phyloP scores from a whole-genome alignment of 2,329 filamentous ascomycete species.

The Ceratocystis albifundus region DNA sequence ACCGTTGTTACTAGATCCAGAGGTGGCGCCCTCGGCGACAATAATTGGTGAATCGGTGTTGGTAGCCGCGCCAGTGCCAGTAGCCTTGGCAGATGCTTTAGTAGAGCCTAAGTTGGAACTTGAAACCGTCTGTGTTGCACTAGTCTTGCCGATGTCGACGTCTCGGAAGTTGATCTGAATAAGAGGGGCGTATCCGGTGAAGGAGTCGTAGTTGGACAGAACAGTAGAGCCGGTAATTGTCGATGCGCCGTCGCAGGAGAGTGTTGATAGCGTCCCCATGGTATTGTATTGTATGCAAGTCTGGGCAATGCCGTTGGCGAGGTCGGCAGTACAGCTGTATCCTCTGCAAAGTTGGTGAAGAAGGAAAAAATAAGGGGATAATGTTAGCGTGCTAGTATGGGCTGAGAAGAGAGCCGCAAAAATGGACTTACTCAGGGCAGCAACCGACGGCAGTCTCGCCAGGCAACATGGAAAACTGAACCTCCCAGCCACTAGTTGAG shows the following conservation, averaged over 20 bases:
- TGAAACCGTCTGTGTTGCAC: conserved; percentile 5
- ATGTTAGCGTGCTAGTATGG: conserved; percentile 17
- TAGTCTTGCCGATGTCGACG: conserved; percentile 25
- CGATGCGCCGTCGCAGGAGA: conserved; percentile 17
- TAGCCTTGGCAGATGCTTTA: neutral
- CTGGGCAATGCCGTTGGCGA: conserved; percentile 24
- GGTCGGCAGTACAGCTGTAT: conserved; percentile 25
- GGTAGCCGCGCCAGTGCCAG: neutral
- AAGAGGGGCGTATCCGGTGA: conserved; percentile 26
- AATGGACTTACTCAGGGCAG: conserved; percentile 28
- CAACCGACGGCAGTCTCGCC: conserved; percentile 30
- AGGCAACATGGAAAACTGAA: conserved; percentile 27
- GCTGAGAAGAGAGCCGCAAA: neutral
- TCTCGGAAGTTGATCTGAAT: conserved; percentile 29
- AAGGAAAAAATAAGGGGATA: neutral
- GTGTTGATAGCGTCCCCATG: conserved; percentile 23
- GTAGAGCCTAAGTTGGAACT: neutral
- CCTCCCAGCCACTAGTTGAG: conserved; percentile 26
- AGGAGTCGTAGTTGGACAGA: conserved; percentile 1
- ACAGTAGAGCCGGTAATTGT: conserved; percentile 19
- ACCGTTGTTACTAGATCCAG: conserved; percentile 11
- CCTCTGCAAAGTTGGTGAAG: conserved; percentile 17
- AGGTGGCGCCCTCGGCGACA: conserved; percentile 9
- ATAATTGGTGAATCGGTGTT: conserved; percentile 8
- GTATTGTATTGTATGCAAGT: conserved; percentile 24